Base-by-base conservation (phyloP, 345 rosid genomes). In the Populus simonii region DNA sequence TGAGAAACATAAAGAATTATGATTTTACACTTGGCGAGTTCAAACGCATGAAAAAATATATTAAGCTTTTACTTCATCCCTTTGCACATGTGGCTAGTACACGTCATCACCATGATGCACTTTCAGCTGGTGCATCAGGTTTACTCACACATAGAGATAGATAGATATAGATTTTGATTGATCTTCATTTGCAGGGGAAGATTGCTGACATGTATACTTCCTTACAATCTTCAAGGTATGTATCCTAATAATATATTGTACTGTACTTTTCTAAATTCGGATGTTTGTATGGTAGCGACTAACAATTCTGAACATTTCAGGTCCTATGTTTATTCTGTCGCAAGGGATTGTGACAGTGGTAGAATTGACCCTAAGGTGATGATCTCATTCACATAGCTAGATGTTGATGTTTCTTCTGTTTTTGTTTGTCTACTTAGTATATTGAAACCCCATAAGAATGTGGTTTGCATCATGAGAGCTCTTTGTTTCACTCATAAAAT, bases 121-220 rank as follows among this genome's bases (percentile, higher is more conserved):
- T 47, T 15, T 12, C 51, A 12, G 51, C 9, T 47, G 51, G 18
- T 47, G 51, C 51, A 47, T 47, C 51, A 47, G 51, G 16, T 47
- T 47, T 47, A 47, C 51, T 47, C 51, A 47, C 49, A 20, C 77
- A 85, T 41, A 41, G 45, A 41, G 45, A 41, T 10, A 11, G 4
- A 41, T 10, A 41, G 45, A 41, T 47, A 47, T 47, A 13, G 18
- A 47, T 47, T 47, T 47, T 47, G 6, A 47, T 47, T 47, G 18
- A 47, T 47, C 51, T 47, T 47, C 51, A 47, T 47, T 47, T 47
- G 51, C 91, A 95, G 99, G 99, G 98, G 39, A 93, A 95, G 87
- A 74, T 91, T 83, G 99, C 98, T 17, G 99, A 93, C 85, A 93
- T 93, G 88, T 95, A 93, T 80, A 95, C 96, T 70, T 84, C 97